phyloP scores from a whole-genome alignment of 2,329 filamentous ascomycete genomes.

The Hypoxylon rubiginosum region DNA sequence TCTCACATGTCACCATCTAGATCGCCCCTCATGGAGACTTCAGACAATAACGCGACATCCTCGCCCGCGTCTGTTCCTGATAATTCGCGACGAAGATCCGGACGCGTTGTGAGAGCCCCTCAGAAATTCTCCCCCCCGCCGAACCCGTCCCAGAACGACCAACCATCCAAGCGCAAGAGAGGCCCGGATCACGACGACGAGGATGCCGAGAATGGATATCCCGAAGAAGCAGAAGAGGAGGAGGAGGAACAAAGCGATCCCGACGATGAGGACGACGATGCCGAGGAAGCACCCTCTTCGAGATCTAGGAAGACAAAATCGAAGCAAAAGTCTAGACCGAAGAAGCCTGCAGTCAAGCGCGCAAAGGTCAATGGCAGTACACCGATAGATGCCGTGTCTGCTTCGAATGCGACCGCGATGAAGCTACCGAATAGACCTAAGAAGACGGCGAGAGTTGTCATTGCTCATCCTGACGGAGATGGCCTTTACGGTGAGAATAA shows the following conservation, averaged over 20 bases:
- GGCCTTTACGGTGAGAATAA: constrained; percentile 67
- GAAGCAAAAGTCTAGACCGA: constrained; percentile 60
- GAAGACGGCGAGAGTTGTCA: constrained; percentile 67
- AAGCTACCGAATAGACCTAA: constrained; percentile 67
- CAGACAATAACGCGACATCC: constrained; percentile 68
- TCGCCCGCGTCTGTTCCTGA: constrained; percentile 65
- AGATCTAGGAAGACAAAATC: constrained; percentile 56
- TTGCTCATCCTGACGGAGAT: constrained; percentile 64
- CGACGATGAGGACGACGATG: constrained; percentile 60
- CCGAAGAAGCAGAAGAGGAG: constrained; percentile 59
- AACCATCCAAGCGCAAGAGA: constrained; percentile 70
- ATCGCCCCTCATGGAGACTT: constrained; percentile 65
- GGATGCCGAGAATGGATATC: constrained; percentile 56
- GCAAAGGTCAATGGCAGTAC: constrained; percentile 72
- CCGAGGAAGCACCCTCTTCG: constrained; percentile 61
- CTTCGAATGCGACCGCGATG: constrained; percentile 53
- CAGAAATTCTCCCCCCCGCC: constrained; percentile 71
- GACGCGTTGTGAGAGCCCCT: constrained; percentile 74
- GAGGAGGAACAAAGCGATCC: constrained; percentile 57
- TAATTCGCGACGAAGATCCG: constrained; percentile 72
- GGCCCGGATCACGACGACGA: constrained; percentile 61
- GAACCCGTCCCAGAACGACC: constrained; percentile 47
- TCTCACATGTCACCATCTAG: constrained; percentile 58
- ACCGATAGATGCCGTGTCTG: constrained; percentile 54
- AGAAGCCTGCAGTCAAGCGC: constrained; percentile 73